phyloP scores from a whole-genome alignment of 1,139 yeast species.

The Nakaseomyces delphensis region DNA sequence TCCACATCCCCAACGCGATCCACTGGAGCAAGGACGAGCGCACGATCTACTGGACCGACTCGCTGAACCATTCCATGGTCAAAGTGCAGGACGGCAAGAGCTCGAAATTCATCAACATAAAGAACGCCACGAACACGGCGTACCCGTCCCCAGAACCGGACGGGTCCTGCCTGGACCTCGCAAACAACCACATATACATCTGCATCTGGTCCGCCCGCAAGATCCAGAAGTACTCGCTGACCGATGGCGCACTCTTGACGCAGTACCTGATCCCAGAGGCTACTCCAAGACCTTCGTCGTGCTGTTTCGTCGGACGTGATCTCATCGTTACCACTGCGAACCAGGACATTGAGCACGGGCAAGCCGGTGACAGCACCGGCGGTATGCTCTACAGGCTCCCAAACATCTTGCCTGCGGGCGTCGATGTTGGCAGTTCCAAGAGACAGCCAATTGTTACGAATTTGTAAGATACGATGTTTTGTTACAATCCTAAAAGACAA shows the following conservation, averaged over 20 bases:
- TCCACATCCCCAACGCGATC: constrained; percentile 67
- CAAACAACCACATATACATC: constrained; percentile 53
- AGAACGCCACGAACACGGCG: constrained; percentile 31
- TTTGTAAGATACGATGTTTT: too few species aligned
- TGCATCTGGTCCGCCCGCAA: constrained; percentile 59
- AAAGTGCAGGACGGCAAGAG: constrained; percentile 39
- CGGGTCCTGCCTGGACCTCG: constrained; percentile 56
- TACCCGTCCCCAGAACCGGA: constrained; percentile 59
- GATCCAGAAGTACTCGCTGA: constrained; percentile 44
- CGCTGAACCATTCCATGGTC: constrained; percentile 51
- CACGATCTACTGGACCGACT: constrained; percentile 64
- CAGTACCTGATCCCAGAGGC: constrained; percentile 58
- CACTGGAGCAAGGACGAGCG: constrained; percentile 46
- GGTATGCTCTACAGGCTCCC: constrained; percentile 15
- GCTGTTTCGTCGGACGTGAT: constrained; percentile 66
- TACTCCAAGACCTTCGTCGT: constrained; percentile 51
- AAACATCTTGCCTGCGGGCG: constrained; percentile 5
- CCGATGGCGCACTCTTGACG: constrained; percentile 40
- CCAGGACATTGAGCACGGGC: constrained; percentile 26
- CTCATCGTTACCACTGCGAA: constrained; percentile 65
- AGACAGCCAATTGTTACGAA: constrained; percentile 4
- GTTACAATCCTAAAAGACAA: too few species aligned
- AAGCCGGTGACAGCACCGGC: constrained; percentile 11
- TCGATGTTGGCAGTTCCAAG: constrained; percentile 5
- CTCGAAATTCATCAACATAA: constrained; percentile 36